Evolutionary conservation across 305 asterid genomes (phyloP), one percentile per base, ranked within the genome.

Genomic region (Fraxinus angustifolia): DNA sequence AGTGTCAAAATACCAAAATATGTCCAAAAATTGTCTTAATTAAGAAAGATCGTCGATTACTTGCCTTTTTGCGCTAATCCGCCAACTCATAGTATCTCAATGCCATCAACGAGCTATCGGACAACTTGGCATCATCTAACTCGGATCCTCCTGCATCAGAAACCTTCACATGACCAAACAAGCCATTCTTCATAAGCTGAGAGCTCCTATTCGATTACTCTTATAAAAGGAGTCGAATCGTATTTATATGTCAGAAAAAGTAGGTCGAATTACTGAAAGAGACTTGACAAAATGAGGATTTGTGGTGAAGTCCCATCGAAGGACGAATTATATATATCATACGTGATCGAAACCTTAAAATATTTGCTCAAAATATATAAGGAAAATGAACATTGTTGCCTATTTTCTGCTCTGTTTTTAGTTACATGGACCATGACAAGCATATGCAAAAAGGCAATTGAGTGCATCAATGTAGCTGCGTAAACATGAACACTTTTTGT

Each of bases 341-440:
- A 17, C 10, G 1, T 60, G 30, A 30, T 34, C 65, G 40, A 62
- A 12, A 67, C 53, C 36, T 72, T 10, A 19, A 70, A 6, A 23
- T 36, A 28, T 26, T 50, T 19, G 3, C 6, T 5, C 19, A 1
- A 14, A 78, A 23, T 58, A 62, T 62, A 21, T n/a, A 7, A 10
- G 3, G 72, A 10, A 62, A 62, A 62, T 23, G 26, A 3, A 62
- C 34, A 21, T 23, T 62, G 1, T 23, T 19, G 42, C 12, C 70
- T 74, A 19, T 30, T 33, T 14, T 34, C 19, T 42, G 6, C 42
- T 28, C 36, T 83, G 74, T 8, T 79, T 79, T 58, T 62, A 94
- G 97, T 98, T 95, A 5, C 91, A 96, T 84, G 99, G 99, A 84
- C 99, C 83, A 96, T 94, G 98, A 94, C 99, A 19, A 97, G 97